phyloP scores from a whole-genome alignment of 1,284 basidiomycete species.

The Tilletia walkeri region DNA sequence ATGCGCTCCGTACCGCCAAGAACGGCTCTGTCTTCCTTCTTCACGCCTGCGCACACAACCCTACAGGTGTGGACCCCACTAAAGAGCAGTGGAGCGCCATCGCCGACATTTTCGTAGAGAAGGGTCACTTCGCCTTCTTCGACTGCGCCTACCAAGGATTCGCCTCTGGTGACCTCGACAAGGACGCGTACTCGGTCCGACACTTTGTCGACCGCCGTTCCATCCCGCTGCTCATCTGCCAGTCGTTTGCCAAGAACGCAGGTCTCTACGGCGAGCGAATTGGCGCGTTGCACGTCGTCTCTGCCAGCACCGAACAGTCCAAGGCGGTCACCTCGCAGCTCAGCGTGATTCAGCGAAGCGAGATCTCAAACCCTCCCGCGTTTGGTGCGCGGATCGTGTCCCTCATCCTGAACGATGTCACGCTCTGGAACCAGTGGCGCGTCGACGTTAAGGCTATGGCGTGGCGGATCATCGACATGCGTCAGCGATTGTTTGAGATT shows the following conservation, averaged over 20 bases:
- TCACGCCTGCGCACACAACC: constrained; percentile 92
- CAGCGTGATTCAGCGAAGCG: constrained; percentile 79
- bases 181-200: constrained; percentile 90
- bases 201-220: constrained; percentile 71
- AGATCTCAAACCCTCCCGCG: constrained; percentile 89
- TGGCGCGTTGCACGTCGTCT: constrained; percentile 62
- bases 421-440: constrained; percentile 81
- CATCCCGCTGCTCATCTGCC: constrained; percentile 80
- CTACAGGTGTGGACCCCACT: constrained; percentile 89
- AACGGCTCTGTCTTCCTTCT: constrained; percentile 79
- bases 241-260: constrained; percentile 97
- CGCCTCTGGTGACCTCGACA: constrained; percentile 77
- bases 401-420: constrained; percentile 62
- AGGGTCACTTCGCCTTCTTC: constrained; percentile 85
- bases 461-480: constrained; percentile 83
- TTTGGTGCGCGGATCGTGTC: constrained; percentile 81
- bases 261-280: constrained; percentile 77
- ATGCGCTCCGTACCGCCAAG: constrained; percentile 63
- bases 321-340: constrained; percentile 63
- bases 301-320: constrained; percentile 30
- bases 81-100: constrained; percentile 81
- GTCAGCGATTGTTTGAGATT: constrained; percentile 73
- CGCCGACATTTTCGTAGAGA: constrained; percentile 71
- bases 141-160: constrained; percentile 95
- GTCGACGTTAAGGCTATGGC: constrained; percentile 88